These are phyloP conservation scores for Cordyceps cicadae DNA, from an alignment of 2,329 filamentous ascomycete genomes.

Conservation along the genomic window DNA sequence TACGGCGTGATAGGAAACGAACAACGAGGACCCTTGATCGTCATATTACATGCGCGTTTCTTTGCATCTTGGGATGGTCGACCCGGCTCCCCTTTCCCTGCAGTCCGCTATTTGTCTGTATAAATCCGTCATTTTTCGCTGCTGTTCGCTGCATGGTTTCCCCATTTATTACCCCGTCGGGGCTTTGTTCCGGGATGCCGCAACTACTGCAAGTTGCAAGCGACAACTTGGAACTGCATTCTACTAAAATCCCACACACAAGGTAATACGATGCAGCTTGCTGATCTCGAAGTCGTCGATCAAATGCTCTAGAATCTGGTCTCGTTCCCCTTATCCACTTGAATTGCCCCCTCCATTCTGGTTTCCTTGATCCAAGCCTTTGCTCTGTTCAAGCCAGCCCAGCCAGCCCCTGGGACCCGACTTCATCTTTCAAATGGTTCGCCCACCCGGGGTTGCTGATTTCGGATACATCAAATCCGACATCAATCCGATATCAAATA, in stretches of 20 bases:
- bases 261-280: neutral
- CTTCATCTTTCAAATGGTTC: neutral
- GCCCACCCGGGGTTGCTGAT: neutral
- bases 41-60: neutral
- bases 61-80: neutral
- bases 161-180: neutral
- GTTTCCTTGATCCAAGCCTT: neutral
- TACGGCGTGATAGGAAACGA: neutral
- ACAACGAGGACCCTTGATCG: neutral
- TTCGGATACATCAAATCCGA: neutral
- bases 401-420: neutral
- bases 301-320: conserved; percentile 4
- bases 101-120: neutral
- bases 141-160: neutral
- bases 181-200: too few species aligned
- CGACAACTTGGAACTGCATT: neutral
- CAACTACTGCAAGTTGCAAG: neutral
- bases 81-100: neutral
- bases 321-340: neutral
- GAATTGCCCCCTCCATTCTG: neutral
- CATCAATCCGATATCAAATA: neutral
- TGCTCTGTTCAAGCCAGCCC: neutral
- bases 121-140: neutral
- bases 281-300: conserved; percentile 1
- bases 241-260: neutral